phyloP scores from a whole-genome alignment of 768 basidiomycete species.

The Pleurotus tuoliensis region DNA sequence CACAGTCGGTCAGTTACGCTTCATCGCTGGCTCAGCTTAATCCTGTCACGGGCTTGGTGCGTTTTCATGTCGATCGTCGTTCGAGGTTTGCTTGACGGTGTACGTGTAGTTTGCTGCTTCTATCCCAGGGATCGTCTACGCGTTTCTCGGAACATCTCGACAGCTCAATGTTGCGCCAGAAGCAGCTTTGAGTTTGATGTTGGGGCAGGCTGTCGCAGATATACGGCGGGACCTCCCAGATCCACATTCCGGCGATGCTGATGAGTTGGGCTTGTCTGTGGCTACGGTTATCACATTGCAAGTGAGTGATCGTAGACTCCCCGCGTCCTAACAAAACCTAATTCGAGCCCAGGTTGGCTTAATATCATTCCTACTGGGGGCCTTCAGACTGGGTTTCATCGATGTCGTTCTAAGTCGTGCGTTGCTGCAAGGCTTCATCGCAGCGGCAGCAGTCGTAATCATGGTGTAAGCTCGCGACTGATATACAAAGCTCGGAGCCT shows the following conservation, averaged over 20 bases:
- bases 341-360: conserved; percentile 59
- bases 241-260: conserved; percentile 35
- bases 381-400: conserved; percentile 87
- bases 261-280: conserved; percentile 59
- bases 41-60: conserved; percentile 80
- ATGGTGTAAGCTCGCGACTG: conserved; percentile 52
- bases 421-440: conserved; percentile 82
- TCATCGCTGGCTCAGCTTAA: conserved; percentile 81
- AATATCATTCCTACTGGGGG: conserved; percentile 80
- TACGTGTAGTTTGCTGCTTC: conserved; percentile 63
- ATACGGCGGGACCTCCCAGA: conserved; percentile 48
- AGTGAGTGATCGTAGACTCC: conserved; percentile 29
- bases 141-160: conserved; percentile 80
- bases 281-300: conserved; percentile 84
- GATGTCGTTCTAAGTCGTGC: conserved; percentile 92
- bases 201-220: conserved; percentile 83
- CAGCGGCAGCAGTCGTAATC: conserved; percentile 83
- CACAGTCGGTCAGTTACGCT: conserved; percentile 90
- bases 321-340: background rate
- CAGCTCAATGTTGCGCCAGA: conserved; percentile 87
- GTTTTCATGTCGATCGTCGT: conserved; percentile 19
- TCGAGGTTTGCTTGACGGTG: background rate
- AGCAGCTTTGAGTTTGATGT: conserved; percentile 79
- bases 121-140: conserved; percentile 85
- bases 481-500: background rate